These are phyloP conservation scores for Pythium insidiosum DNA, from an alignment of 352 stramenopile species.

Conservation along the genomic window DNA sequence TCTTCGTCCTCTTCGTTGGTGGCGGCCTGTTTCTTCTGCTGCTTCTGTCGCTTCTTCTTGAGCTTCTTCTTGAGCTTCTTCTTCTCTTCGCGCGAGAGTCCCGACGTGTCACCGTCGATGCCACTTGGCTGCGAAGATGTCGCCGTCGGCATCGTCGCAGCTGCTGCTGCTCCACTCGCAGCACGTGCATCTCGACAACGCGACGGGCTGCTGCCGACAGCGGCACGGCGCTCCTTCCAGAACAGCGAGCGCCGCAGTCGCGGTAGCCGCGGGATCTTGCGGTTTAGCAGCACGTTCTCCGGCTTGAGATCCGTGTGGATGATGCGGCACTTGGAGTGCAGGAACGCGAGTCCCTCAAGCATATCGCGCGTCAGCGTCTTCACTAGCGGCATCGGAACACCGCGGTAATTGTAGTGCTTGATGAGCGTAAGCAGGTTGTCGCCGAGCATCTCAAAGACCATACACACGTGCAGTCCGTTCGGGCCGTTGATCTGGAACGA, in stretches of 20 bases:
- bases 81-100: slow-evolving; percentile 82
- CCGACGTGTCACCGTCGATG: slow-evolving; percentile 5
- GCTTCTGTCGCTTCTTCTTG: slow-evolving; percentile 87
- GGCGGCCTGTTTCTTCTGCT: slow-evolving; percentile 90
- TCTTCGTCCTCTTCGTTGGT: slow-evolving; percentile 44
- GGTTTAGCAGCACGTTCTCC: slow-evolving; percentile 96
- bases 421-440: slow-evolving; percentile 98
- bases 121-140: not conserved
- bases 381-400: slow-evolving; percentile 94
- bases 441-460: slow-evolving; percentile 99
- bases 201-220: too few relatives aligned
- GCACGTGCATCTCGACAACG: too few relatives aligned
- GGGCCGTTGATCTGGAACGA: slow-evolving; percentile 96
- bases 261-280: slow-evolving; percentile 60
- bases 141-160: too few relatives aligned
- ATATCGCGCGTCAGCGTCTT: slow-evolving; percentile 94
- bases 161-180: too few relatives aligned
- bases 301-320: slow-evolving; percentile 99
- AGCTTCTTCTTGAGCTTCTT: slow-evolving; percentile 93
- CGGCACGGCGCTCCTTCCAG: slow-evolving; percentile 24
- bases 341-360: slow-evolving; percentile 94
- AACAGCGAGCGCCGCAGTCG: slow-evolving; percentile 57
- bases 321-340: slow-evolving; percentile 96
- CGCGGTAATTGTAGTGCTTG: slow-evolving; percentile 98
- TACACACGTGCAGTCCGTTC: slow-evolving; percentile 95